Evolutionary conservation across 148 eudicot species (phyloP).

Genomic region (Drosera capensis): DNA sequence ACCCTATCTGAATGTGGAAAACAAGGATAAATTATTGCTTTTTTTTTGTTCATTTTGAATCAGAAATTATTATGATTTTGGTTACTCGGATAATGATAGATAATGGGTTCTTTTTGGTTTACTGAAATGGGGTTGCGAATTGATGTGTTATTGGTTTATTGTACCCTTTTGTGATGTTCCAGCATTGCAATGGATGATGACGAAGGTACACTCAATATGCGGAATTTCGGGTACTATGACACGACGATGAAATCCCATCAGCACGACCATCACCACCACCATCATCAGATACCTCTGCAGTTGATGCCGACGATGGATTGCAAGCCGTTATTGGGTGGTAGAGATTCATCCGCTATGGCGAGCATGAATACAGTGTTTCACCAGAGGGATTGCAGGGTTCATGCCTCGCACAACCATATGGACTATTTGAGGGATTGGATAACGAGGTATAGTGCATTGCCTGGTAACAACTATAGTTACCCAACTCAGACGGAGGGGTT

Average conservation of each 20-base stretch:
- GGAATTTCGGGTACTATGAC: conserved; percentile 1
- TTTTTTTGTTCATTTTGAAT: too few species aligned
- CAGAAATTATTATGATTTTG: too few species aligned
- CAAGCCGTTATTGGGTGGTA: neutral
- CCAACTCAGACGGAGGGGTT: neutral
- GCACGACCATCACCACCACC: neutral
- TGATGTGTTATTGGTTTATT: too few species aligned
- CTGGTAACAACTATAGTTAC: neutral
- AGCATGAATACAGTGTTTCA: neutral
- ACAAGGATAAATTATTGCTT: too few species aligned
- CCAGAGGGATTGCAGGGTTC: conserved; percentile 3
- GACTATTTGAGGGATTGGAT: conserved; percentile 1
- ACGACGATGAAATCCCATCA: neutral
- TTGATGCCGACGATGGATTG: neutral
- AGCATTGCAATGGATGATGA: neutral
- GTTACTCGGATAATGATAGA: too few species aligned
- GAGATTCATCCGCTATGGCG: neutral
- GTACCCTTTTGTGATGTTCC: neutral
- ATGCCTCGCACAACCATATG: neutral
- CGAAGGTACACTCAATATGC: conserved; percentile 2
- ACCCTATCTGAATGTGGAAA: too few species aligned
- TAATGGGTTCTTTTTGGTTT: too few species aligned
- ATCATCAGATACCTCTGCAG: too few species aligned
- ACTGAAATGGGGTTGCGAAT: too few species aligned
- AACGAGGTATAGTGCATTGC: neutral